Percentiles rank a stretch among this genome's conserved stretches.
These are phyloP conservation scores for Aspergillus neotritici DNA, from an alignment of 2,329 filamentous ascomycete genomes.

Conservation along the genomic window DNA sequence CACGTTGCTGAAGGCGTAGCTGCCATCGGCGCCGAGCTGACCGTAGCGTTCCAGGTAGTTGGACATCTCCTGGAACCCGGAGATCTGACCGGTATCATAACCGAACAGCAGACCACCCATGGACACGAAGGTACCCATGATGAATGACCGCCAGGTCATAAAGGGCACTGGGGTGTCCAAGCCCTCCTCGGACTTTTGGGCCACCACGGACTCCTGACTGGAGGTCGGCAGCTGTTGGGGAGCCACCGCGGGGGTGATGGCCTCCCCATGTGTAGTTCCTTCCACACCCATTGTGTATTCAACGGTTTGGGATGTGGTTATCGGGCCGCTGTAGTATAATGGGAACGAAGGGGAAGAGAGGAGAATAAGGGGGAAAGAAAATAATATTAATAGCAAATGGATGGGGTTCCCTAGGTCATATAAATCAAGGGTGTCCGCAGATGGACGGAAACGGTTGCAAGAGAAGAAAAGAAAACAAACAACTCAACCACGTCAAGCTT, in stretches of 20 bases:
- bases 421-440: too few species aligned
- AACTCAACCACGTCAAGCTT: too few species aligned
- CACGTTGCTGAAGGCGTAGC: slow-evolving; percentile 35
- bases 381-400: slow-evolving; percentile 1
- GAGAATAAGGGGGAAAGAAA: slow-evolving; percentile 4
- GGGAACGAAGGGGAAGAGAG: neutral
- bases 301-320: neutral
- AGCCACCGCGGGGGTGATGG: slow-evolving; percentile 23
- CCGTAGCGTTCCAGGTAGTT: slow-evolving; percentile 40
- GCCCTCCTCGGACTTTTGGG: slow-evolving; percentile 21
- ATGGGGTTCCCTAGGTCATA: too few species aligned
- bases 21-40: slow-evolving; percentile 24
- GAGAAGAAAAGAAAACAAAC: too few species aligned
- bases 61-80: slow-evolving; percentile 39
- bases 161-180: slow-evolving; percentile 29
- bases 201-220: slow-evolving; percentile 20
- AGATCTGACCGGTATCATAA: slow-evolving; percentile 44
- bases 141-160: slow-evolving; percentile 34
- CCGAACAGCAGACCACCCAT: slow-evolving; percentile 45
- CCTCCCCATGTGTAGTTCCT: slow-evolving; percentile 27
- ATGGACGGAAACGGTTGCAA: too few species aligned
- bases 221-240: slow-evolving; percentile 15
- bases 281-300: slow-evolving; percentile 26
- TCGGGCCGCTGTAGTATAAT: neutral
- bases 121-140: slow-evolving; percentile 42